Conservation (phyloP, 441 rosid species). For the Croton laevigatus region DNA sequence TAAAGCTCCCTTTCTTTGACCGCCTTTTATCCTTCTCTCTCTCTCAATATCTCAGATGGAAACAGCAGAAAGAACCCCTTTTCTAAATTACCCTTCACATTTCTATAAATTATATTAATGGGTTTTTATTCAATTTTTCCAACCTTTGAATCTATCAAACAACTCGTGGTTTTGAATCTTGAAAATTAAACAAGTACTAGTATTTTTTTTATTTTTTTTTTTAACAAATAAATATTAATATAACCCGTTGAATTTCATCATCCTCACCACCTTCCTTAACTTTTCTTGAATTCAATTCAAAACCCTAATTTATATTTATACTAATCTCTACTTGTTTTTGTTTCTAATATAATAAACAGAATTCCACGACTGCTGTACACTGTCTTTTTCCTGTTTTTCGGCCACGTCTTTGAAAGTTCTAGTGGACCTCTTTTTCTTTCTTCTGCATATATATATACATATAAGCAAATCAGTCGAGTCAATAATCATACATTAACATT, state of each 20-base stretch:
- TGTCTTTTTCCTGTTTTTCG: slow-evolving; percentile 4
- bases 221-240: neutral
- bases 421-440: slow-evolving; percentile 8
- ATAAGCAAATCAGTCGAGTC: neutral
- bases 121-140: slow-evolving; percentile 12
- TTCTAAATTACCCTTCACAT: slow-evolving; percentile 3
- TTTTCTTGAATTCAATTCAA: slow-evolving; percentile 20
- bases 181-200: slow-evolving; percentile 20
- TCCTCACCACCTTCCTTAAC: neutral
- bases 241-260: slow-evolving; percentile 19
- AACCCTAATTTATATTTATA: neutral
- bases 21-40: slow-evolving; percentile 15
- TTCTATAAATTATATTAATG: neutral
- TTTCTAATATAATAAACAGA: neutral
- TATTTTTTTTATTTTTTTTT: too few relatives aligned
- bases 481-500: neutral
- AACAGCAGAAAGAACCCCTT: neutral
- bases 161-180: slow-evolving; percentile 23
- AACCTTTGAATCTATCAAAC: slow-evolving; percentile 45
- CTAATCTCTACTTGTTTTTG: neutral
- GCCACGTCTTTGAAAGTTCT: slow-evolving; percentile 31
- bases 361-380: slow-evolving; percentile 17
- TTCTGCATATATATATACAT: slow-evolving; percentile 19
- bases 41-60: neutral
- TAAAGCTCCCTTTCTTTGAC: slow-evolving; percentile 43